Evolutionary conservation across 495 filamentous ascomycete species (phyloP), one percentile per base, ranked within the genome.

Genomic region (Tuber calosporum): DNA sequence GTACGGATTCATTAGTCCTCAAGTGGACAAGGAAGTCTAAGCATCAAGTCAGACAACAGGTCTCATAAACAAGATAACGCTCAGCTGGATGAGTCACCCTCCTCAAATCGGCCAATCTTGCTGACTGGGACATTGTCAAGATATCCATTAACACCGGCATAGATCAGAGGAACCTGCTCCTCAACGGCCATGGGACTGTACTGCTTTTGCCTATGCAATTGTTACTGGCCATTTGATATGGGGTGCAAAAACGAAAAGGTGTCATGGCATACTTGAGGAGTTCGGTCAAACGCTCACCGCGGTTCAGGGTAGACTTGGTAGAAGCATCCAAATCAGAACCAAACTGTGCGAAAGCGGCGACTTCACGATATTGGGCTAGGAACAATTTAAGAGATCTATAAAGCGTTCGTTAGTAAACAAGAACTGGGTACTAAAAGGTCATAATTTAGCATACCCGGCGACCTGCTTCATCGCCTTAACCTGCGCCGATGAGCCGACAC

Each of bases 401-500:
- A 38, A 48, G 40, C 69, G 7, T 20, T 70, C 22, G 68, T 36
- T 45, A 66, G 68, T 66, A 73, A 69, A 20, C 15, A 42, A n/a
- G 30, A 15, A 19, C 17, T 37, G 38, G n/a, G 38, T 17, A 11
- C 11, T 2, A 58, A 42, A 36, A 13, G n/a, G 37, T 5, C 53
- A 1, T 17, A 17, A 17, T 62, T 62, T 34, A 66, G 30, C 45
- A 38, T 79, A 79, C 77, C 77, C 95, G 83, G 95, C 95, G 83
- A 99, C 95, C 90, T 99, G 95, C 89, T 98, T 99, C 95, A 99
- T 99, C 86, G 95, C 93, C 92, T 99, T 99, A 86, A 99, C 90
- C 88, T 99, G 95, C 83, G 95, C 95, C 84, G 95, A 93, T 82
- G 95, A 99, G 84, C 95, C 95, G 89, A 99, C 95, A 91, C 95